Base-by-base conservation (phyloP, 345 rosid species). In the Rhizophora apiculata region DNA sequence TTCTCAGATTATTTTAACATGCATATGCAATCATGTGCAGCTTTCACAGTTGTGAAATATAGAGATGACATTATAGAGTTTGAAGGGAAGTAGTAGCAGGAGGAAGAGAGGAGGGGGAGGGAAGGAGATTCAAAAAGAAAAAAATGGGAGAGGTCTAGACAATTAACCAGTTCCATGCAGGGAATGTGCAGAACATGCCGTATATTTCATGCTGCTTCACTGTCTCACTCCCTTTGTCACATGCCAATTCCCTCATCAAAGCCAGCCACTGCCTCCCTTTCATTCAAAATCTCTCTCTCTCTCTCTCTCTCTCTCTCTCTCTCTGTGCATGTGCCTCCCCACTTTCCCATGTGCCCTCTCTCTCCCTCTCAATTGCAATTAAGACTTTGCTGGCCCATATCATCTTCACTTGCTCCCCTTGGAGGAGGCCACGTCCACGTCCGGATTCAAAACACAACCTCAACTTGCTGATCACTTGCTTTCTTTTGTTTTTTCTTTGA, bases 101-200 rank as follows among this genome's bases (percentile, higher is more conserved):
- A 43, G 19, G 3, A 13, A 19, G 18, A 19, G 18, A 43, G 19
- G 49, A 43, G 49, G 49, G 13, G 49, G 18, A 43, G 49, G 49
- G 49, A 3, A 43, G 19, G 18, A 13, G 49, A 11, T 3, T 43
- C 49, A 24, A 8, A 52, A 55, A 8, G 26, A 37, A 8, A n/a
- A 20, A 18, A 16, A 2, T 30, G 0, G 0, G 3, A 11, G 9
- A 5, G 6, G 32, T 55, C 26, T 10, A 34, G 30, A 26, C 6
- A 66, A 2, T 31, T 18, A 46, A 64, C 48, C 63, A 74, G 79
- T 16, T 46, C 46, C 43, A 73, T 82, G 88, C 82, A 77, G 85
- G 87, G 87, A 88, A 88, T 88, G 86, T 84, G 88, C 77, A 75
- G 86, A 79, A 83, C 86, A 86, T 86, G 87, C 39, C 73, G 84